Percentiles rank a stretch among this genome's conserved stretches.
Evolutionary conservation across 2,329 filamentous ascomycete species (phyloP).

Genomic region (Alternaria brassicicola): DNA sequence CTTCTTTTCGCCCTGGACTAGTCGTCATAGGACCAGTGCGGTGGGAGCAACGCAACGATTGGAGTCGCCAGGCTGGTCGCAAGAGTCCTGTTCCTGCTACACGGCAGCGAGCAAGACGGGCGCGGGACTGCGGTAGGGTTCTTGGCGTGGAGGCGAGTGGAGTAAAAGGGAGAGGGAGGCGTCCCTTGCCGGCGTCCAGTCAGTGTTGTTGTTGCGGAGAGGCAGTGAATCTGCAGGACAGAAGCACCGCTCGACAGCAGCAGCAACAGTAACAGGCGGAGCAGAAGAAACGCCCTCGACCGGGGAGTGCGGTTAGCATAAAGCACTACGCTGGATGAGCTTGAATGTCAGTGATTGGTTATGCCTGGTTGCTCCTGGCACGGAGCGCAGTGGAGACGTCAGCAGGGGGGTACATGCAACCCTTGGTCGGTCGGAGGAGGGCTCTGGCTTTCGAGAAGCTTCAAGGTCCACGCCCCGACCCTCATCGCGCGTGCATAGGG

Average conservation of each 20-base stretch:
- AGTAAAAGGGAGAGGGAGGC: constrained; percentile 12
- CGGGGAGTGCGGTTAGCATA: constrained; percentile 41
- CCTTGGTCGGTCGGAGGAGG: constrained; percentile 29
- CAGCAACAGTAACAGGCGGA: constrained; percentile 19
- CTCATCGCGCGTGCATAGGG: constrained; percentile 16
- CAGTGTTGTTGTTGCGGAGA: background rate
- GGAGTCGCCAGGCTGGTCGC: constrained; percentile 2
- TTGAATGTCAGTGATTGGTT: constrained; percentile 36
- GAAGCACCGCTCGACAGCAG: constrained; percentile 17
- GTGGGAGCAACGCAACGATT: constrained; percentile 1
- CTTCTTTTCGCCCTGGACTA: constrained; percentile 4
- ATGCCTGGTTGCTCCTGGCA: constrained; percentile 21
- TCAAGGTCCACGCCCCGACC: constrained; percentile 8
- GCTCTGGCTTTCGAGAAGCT: constrained; percentile 11
- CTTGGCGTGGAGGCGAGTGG: constrained; percentile 25
- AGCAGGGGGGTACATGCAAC: constrained; percentile 35
- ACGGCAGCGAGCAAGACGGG: constrained; percentile 29
- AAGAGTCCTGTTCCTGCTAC: constrained; percentile 35
- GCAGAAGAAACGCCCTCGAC: constrained; percentile 23
- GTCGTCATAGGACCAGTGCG: constrained; percentile 5
- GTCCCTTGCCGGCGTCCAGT: background rate
- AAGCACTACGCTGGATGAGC: constrained; percentile 33
- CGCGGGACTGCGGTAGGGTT: constrained; percentile 25
- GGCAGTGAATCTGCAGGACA: constrained; percentile 4
- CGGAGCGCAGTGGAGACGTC: constrained; percentile 31